These are phyloP conservation scores for Populus alba DNA, from an alignment of 345 rosid genomes.

Conservation along the genomic window DNA sequence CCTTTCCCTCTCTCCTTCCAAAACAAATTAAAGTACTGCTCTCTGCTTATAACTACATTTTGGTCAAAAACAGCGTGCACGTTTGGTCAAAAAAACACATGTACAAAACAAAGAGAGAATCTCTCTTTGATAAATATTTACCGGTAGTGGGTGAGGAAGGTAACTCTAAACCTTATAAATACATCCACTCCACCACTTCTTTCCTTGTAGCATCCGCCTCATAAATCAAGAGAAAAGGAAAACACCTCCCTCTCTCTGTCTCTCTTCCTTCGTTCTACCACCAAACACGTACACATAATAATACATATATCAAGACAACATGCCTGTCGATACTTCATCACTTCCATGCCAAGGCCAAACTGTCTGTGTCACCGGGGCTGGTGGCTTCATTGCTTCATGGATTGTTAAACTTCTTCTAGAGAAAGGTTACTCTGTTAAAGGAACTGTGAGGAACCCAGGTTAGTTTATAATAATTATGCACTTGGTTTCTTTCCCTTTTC, in stretches of 20 bases:
- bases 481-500: neutral
- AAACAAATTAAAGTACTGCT: no score
- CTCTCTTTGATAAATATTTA: no score
- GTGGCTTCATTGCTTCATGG: slow-evolving; percentile 98
- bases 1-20: no score
- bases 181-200: no score
- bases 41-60: no score
- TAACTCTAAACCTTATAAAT: neutral
- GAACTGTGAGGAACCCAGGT: slow-evolving; percentile 93
- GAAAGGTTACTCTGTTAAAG: slow-evolving; percentile 73
- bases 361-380: slow-evolving; percentile 96
- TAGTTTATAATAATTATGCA: no score
- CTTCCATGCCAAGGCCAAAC: slow-evolving; percentile 47
- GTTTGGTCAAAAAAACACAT: no score
- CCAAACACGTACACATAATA: neutral
- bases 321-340: slow-evolving; percentile 29
- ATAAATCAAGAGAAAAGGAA: no score
- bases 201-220: no score
- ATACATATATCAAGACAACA: neutral
- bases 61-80: no score
- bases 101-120: no score
- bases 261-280: neutral
- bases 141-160: neutral
- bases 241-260: neutral
- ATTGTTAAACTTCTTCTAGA: slow-evolving; percentile 83